Evolutionary conservation across 192 early-diverging fungal genomes (phyloP).

Genomic region (Physocladia obscura): DNA sequence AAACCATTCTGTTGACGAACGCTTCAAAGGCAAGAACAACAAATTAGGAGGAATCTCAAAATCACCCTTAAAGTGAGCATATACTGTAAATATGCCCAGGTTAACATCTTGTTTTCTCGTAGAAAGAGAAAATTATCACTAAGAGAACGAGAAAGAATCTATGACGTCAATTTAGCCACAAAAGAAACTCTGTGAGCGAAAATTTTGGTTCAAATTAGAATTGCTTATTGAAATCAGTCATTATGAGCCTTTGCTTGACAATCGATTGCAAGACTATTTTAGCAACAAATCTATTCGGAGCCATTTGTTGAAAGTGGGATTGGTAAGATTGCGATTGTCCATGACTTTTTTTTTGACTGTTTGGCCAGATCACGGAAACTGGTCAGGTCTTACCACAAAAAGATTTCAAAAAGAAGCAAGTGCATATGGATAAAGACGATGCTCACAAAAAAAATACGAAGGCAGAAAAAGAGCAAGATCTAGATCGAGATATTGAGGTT

Average conservation of each 20-base stretch:
- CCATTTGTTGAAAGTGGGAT: constrained; percentile 51
- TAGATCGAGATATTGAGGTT: constrained; percentile 57
- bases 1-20: neutral
- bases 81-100: neutral
- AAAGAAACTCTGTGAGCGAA: constrained; percentile 42
- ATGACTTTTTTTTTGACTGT: neutral
- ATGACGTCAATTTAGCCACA: constrained; percentile 57
- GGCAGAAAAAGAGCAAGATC: constrained; percentile 41
- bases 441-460: constrained; percentile 37
- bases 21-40: neutral
- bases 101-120: neutral
- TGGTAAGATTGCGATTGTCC: constrained; percentile 34
- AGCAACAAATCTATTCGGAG: constrained; percentile 47
- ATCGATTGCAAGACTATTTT: constrained; percentile 56
- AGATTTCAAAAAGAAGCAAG: constrained; percentile 54
- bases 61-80: neutral
- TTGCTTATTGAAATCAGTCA: constrained; percentile 13
- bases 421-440: constrained; percentile 44
- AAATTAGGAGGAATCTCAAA: neutral
- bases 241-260: constrained; percentile 58
- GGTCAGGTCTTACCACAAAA: constrained; percentile 48
- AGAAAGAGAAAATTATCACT: neutral
- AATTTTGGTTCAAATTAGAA: neutral
- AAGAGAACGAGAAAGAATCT: constrained; percentile 47
- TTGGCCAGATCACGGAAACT: constrained; percentile 43